Conservation (phyloP, 306 rosid genomes). For the Trichosanthes truncata region DNA sequence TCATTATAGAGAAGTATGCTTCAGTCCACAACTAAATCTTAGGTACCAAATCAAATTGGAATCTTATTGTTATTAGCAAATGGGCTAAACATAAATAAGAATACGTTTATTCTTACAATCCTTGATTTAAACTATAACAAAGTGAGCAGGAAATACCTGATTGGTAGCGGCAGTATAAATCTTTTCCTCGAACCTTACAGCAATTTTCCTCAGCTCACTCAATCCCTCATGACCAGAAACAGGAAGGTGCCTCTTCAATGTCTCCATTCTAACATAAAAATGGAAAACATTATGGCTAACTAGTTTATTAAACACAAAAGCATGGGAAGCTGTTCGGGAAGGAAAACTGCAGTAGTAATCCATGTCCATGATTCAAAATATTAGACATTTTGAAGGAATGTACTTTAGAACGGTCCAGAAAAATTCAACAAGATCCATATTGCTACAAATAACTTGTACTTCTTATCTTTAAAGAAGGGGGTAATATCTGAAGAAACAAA, state of each 20-base stretch:
- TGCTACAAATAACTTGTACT: background rate
- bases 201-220: constrained; percentile 47
- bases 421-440: background rate
- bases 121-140: background rate
- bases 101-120: background rate
- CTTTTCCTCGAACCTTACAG: constrained; percentile 79
- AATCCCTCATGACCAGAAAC: constrained; percentile 50
- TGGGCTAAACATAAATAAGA: background rate
- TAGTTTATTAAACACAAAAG: background rate
- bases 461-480: background rate
- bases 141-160: constrained; percentile 37
- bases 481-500: background rate
- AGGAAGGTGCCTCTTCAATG: constrained; percentile 59
- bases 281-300: background rate
- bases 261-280: constrained; percentile 45
- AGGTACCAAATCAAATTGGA: background rate
- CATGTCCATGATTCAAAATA: background rate
- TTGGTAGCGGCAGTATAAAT: constrained; percentile 44
- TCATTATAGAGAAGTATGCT: background rate
- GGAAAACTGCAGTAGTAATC: background rate
- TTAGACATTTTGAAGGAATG: background rate
- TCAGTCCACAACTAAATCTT: background rate
- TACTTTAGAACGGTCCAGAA: background rate
- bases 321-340: background rate
- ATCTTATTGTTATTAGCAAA: background rate